Conservation (phyloP, 2,329 filamentous ascomycete species). For the Fusarium sp. region DNA sequence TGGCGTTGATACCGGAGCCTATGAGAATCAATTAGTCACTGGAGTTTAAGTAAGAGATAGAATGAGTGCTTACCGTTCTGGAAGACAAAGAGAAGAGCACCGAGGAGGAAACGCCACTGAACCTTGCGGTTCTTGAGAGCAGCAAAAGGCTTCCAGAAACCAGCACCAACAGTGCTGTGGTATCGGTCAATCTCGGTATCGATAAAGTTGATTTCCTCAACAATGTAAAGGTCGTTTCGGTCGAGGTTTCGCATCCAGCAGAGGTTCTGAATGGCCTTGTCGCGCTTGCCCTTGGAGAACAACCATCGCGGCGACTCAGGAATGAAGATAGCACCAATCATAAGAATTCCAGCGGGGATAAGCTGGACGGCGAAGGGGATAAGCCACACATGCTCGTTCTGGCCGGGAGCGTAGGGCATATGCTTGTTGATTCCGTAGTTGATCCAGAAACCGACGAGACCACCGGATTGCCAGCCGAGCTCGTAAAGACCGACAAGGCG, state of each 20-base stretch:
- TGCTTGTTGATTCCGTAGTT: conserved; percentile 74
- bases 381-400: conserved; percentile 68
- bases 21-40: conserved; percentile 17
- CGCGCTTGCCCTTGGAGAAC: conserved; percentile 72
- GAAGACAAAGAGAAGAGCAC: conserved; percentile 82
- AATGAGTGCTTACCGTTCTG: conserved; percentile 72
- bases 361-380: conserved; percentile 78
- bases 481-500: conserved; percentile 78
- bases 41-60: background rate
- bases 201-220: conserved; percentile 80
- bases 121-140: conserved; percentile 70
- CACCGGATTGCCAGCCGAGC: conserved; percentile 75
- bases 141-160: conserved; percentile 82
- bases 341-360: conserved; percentile 75
- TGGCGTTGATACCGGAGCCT: conserved; percentile 78
- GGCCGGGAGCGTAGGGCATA: conserved; percentile 58
- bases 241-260: conserved; percentile 76
- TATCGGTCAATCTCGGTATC: conserved; percentile 79
- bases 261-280: conserved; percentile 71
- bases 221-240: conserved; percentile 73
- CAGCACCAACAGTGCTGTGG: conserved; percentile 73
- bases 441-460: conserved; percentile 76
- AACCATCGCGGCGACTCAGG: conserved; percentile 80
- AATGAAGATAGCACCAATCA: conserved; percentile 72
- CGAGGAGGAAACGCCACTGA: conserved; percentile 81